phyloP scores from a whole-genome alignment of 805 yeast species.

The Candida sanyiensis region DNA sequence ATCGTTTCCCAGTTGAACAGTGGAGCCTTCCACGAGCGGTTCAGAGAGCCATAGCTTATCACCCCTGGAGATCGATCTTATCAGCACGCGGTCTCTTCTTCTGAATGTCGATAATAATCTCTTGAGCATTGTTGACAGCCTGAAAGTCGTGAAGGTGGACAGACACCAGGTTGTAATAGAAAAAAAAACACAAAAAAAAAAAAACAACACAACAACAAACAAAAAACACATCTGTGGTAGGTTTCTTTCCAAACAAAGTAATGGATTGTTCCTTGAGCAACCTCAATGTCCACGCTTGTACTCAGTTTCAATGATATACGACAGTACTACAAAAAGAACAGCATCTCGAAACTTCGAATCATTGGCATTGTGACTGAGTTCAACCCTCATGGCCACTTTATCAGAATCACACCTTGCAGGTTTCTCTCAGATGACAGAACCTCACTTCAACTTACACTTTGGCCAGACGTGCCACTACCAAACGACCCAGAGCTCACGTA shows the following conservation, averaged over 20 bases:
- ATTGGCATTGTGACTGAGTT: constrained; percentile 20
- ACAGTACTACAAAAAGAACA: constrained; percentile 10
- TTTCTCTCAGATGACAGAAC: constrained; percentile 8
- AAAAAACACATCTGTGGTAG: no score
- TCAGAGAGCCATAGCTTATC: constrained; percentile 23
- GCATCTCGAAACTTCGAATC: constrained; percentile 17
- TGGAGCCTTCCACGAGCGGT: constrained; percentile 19
- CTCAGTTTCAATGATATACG: constrained; percentile 9
- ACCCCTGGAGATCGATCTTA: constrained; percentile 18
- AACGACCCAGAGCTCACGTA: constrained; percentile 17
- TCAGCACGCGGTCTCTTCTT: constrained; percentile 18
- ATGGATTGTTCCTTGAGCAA: no score
- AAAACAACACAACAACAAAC: background rate
- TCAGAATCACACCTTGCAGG: constrained; percentile 15
- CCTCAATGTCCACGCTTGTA: constrained; percentile 18
- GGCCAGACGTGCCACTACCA: constrained; percentile 10
- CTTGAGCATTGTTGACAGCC: constrained; percentile 3
- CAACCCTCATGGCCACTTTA: constrained; percentile 13
- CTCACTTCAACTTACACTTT: constrained; percentile 12
- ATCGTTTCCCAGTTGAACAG: constrained; percentile 21
- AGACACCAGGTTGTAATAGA: no score
- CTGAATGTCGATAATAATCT: constrained; percentile 11
- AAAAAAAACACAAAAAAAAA: background rate
- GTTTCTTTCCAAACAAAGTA: no score
- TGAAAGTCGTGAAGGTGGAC: no score